Percentiles rank a stretch among this genome's conserved stretches.
Conservation (phyloP, 1,139 yeast genomes). For the Geotrichum restrictum region DNA sequence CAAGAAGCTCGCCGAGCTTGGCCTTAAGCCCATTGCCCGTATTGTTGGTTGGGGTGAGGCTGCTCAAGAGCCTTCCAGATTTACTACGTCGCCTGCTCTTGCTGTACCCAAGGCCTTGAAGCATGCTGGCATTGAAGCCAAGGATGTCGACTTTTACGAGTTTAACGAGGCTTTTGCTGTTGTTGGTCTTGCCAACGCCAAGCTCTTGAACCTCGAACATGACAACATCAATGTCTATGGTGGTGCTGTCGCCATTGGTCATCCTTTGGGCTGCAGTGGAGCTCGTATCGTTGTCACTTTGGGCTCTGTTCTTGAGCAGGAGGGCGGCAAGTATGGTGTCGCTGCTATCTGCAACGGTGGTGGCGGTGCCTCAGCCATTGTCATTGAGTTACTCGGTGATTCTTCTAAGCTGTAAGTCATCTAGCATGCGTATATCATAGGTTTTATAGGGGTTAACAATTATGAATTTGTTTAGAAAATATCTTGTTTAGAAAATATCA, state of each 20-base stretch:
- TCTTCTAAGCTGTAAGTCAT: conserved; percentile 16
- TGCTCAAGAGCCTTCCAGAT: conserved; percentile 87
- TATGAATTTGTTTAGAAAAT: not conserved
- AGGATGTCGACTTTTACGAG: conserved; percentile 76
- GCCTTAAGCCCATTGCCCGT: conserved; percentile 81
- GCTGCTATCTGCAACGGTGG: conserved; percentile 99
- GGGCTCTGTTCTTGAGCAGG: conserved; percentile 67
- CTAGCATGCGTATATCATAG: not conserved
- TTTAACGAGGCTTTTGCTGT: conserved; percentile 96
- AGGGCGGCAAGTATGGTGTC: conserved; percentile 76
- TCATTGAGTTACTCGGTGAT: conserved; percentile 48
- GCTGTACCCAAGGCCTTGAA: conserved; percentile 94
- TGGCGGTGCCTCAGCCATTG: conserved; percentile 91
- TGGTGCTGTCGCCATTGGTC: conserved; percentile 97
- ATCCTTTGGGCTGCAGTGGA: conserved; percentile 96
- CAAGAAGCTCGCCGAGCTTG: conserved; percentile 74
- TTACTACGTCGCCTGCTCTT: conserved; percentile 89
- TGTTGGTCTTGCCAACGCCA: conserved; percentile 86
- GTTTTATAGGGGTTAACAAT: not conserved
- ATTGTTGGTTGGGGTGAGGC: conserved; percentile 97
- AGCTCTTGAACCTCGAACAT: conserved; percentile 60
- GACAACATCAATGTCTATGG: conserved; percentile 88
- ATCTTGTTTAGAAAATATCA: not conserved
- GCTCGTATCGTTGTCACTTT: conserved; percentile 90
- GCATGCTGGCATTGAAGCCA: conserved; percentile 64